Percentiles rank a stretch among this genome's conserved stretches.
phyloP scores from a whole-genome alignment of 768 basidiomycete species.

The Leccinum rimulosum region DNA sequence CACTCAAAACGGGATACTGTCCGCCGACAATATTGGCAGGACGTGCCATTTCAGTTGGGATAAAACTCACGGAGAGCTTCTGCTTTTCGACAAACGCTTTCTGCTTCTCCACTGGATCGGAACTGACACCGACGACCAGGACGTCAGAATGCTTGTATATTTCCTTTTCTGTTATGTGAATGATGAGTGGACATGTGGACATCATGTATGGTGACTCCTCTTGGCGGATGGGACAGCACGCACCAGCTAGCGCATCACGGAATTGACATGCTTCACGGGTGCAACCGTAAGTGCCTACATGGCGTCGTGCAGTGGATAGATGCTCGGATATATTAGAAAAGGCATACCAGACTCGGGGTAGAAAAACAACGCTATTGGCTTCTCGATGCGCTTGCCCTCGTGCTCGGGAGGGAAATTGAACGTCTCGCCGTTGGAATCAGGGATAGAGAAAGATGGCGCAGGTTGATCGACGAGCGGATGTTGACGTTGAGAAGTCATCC shows the following conservation, averaged over 20 bases:
- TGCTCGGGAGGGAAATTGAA: conserved; percentile 61
- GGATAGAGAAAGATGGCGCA: conserved; percentile 66
- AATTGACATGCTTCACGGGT: conserved; percentile 82
- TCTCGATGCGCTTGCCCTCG: conserved; percentile 32
- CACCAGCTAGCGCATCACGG: conserved; percentile 72
- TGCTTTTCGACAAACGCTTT: conserved; percentile 72
- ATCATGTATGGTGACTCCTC: neutral
- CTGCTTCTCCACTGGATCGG: conserved; percentile 70
- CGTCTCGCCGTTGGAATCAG: conserved; percentile 57
- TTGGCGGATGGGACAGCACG: conserved; percentile 16
- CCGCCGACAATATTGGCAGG: neutral
- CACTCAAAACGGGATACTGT: conserved; percentile 80
- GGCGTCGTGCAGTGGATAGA: too few species aligned
- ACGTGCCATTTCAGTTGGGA: neutral
- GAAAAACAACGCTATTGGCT: conserved; percentile 75
- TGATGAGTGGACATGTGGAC: neutral
- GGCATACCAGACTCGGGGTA: conserved; percentile 63
- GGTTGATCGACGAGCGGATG: conserved; percentile 56
- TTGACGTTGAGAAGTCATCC: conserved; percentile 42
- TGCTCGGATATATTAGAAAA: neutral
- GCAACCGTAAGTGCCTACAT: conserved; percentile 68
- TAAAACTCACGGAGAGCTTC: conserved; percentile 54
- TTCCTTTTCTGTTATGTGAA: conserved; percentile 49
- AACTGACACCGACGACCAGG: conserved; percentile 70
- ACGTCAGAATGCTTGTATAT: conserved; percentile 63